phyloP scores from a whole-genome alignment of 495 filamentous ascomycete species.

The Penicillium crystallinum region DNA sequence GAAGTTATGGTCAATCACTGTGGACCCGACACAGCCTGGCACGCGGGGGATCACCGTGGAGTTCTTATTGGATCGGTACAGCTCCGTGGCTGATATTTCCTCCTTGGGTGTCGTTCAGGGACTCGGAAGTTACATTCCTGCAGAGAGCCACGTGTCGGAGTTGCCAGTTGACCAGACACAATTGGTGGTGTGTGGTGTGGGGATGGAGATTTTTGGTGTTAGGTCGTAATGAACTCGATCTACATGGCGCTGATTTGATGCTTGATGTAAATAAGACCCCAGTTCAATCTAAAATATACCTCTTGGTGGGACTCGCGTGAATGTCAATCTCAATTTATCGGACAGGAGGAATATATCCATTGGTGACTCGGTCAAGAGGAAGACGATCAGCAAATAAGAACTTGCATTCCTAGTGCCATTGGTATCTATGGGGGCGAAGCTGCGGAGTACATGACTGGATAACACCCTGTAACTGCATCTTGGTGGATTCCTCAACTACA shows the following conservation, averaged over 20 bases:
- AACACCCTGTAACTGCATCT: not conserved
- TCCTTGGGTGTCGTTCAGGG: slow-evolving; percentile 35
- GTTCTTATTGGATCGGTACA: slow-evolving; percentile 47
- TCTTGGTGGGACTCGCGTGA: too few relatives aligned
- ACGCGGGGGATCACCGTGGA: slow-evolving; percentile 40
- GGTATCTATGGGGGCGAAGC: not conserved
- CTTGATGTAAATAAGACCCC: slow-evolving; percentile 9
- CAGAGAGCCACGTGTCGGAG: not conserved
- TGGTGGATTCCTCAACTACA: not conserved
- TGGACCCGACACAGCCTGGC: slow-evolving; percentile 28
- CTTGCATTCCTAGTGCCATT: not conserved
- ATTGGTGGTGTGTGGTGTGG: slow-evolving; percentile 51
- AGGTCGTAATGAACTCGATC: slow-evolving; percentile 5
- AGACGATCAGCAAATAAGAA: not conserved
- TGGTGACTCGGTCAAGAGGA: too few relatives aligned
- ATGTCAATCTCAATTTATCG: too few relatives aligned
- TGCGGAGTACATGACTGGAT: not conserved
- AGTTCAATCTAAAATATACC: not conserved
- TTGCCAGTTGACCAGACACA: slow-evolving; percentile 8
- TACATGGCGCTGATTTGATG: slow-evolving; percentile 15
- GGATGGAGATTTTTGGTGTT: slow-evolving; percentile 45
- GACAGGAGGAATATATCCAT: too few relatives aligned
- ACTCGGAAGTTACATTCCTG: not conserved
- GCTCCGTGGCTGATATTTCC: slow-evolving; percentile 61
- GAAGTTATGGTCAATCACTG: slow-evolving; percentile 59